Evolutionary conservation across 768 basidiomycete species (phyloP).

Genomic region (Pleurotus salmoneostramineus): DNA sequence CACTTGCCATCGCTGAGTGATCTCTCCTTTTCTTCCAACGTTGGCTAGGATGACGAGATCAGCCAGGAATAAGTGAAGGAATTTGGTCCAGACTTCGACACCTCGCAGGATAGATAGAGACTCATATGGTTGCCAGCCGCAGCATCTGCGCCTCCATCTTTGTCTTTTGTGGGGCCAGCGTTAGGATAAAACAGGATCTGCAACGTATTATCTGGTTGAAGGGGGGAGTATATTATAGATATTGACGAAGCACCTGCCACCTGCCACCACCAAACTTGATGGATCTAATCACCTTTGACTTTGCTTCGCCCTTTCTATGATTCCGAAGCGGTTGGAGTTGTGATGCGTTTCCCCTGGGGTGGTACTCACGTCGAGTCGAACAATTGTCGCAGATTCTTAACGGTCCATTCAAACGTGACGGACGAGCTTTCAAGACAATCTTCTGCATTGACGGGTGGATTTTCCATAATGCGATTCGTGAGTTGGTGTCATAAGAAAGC

Average conservation of each 20-base stretch:
- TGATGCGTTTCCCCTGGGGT: background rate
- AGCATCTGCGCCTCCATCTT: conserved; percentile 37
- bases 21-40: conserved; percentile 67
- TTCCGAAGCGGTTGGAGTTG: background rate
- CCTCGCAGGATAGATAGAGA: conserved; percentile 81
- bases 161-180: conserved; percentile 51
- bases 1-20: conserved; percentile 58
- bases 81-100: conserved; percentile 18
- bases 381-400: conserved; percentile 62
- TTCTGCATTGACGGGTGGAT: no score
- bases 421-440: conserved; percentile 49
- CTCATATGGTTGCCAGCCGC: conserved; percentile 53
- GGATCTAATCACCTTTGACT: conserved; percentile 77
- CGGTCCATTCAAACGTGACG: conserved; percentile 74
- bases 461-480: background rate
- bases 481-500: no score
- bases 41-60: conserved; percentile 47
- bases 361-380: conserved; percentile 57
- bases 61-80: conserved; percentile 1
- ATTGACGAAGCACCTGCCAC: conserved; percentile 56
- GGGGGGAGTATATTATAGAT: conserved; percentile 1
- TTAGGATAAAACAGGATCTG: conserved; percentile 85
- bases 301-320: conserved; percentile 61
- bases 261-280: conserved; percentile 70
- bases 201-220: conserved; percentile 7